Conservation (phyloP, 331 rosid genomes). For the Saraca asoca region DNA sequence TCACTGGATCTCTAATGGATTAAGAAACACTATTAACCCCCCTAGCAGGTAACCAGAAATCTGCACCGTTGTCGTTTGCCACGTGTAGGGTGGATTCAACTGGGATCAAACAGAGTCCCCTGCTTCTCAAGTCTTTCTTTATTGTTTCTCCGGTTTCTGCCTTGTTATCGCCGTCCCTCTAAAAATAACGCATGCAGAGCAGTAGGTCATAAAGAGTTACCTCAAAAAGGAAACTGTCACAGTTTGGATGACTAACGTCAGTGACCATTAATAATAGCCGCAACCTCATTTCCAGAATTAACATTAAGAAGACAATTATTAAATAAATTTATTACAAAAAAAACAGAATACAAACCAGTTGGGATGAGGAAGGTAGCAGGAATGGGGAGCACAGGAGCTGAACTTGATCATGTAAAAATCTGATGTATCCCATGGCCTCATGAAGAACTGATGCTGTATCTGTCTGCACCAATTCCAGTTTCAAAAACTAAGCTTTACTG, state of each 20-base stretch:
- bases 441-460: conserved; percentile 96
- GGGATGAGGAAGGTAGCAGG: conserved; percentile 44
- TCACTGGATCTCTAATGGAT: conserved; percentile 12
- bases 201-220: neutral
- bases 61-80: conserved; percentile 76
- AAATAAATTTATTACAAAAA: too few species aligned
- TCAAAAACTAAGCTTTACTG: neutral
- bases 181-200: conserved; percentile 17
- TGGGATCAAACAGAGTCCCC: conserved; percentile 80
- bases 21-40: conserved; percentile 36
- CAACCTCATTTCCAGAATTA: conserved; percentile 23
- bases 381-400: conserved; percentile 84
- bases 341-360: neutral
- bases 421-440: conserved; percentile 89
- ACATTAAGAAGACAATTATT: conserved; percentile 11
- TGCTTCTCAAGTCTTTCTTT: conserved; percentile 51
- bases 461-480: conserved; percentile 62
- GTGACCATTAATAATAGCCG: conserved; percentile 2
- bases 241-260: conserved; percentile 21
- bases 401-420: conserved; percentile 88
- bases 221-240: conserved; percentile 35
- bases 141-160: conserved; percentile 32
- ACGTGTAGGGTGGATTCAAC: conserved; percentile 68
- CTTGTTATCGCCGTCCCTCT: conserved; percentile 45
- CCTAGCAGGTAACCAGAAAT: conserved; percentile 81